phyloP scores from a whole-genome alignment of 352 stramenopile species.

The Globisporangium parvum region DNA sequence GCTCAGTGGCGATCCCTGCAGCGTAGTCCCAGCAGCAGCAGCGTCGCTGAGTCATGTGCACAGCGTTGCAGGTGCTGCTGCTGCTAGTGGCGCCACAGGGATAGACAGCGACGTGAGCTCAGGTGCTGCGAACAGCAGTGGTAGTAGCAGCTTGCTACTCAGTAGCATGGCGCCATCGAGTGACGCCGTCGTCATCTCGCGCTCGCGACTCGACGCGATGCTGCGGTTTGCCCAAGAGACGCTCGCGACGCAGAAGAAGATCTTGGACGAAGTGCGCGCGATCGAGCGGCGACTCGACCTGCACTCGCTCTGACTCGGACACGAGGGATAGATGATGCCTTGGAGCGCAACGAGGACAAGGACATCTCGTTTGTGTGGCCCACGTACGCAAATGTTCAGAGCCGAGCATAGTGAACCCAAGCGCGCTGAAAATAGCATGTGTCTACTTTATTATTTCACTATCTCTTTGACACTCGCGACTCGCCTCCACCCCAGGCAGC shows the following conservation, averaged over 20 bases:
- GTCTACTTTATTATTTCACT: background rate
- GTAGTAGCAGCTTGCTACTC: background rate
- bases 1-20: conserved; percentile 15
- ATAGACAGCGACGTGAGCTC: no score
- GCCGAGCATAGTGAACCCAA: background rate
- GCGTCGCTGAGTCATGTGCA: conserved; percentile 12
- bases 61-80: background rate
- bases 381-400: background rate
- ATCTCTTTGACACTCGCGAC: no score
- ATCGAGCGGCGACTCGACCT: conserved; percentile 37
- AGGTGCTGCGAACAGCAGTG: background rate
- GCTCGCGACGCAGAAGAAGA: conserved; percentile 49
- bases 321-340: no score
- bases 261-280: conserved; percentile 47
- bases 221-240: conserved; percentile 51
- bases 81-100: background rate
- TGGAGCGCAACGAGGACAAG: no score
- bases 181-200: conserved; percentile 37
- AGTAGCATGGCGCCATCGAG: conserved; percentile 6
- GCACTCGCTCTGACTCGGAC: conserved; percentile 10
- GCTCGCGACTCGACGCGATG: conserved; percentile 49
- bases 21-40: no score
- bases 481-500: no score
- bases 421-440: background rate
- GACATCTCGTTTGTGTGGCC: no score